phyloP scores from a whole-genome alignment of 257 asterid species.

The Solanum corneliomulleri region DNA sequence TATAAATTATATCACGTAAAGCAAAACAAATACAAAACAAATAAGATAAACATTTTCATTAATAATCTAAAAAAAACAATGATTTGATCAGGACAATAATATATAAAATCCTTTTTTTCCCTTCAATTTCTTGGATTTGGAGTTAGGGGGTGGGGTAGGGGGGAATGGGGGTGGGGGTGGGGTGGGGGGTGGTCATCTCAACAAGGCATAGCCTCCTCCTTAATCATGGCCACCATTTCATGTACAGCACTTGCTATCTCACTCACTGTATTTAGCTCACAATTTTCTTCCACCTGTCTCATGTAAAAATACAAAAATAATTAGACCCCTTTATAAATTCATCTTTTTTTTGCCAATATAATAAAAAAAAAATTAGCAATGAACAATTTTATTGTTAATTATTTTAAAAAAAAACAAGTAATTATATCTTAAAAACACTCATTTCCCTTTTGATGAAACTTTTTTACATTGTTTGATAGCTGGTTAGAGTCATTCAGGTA shows the following conservation, averaged over 20 bases:
- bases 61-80: neutral
- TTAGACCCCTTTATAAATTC: neutral
- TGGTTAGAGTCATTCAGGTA: too few species aligned
- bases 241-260: slow-evolving; percentile 69
- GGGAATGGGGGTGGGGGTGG: too few species aligned
- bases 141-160: neutral
- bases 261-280: slow-evolving; percentile 43
- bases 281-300: slow-evolving; percentile 54
- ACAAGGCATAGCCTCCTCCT: slow-evolving; percentile 25
- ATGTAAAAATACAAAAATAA: neutral
- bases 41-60: neutral
- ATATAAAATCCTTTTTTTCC: neutral
- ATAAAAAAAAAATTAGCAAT: neutral
- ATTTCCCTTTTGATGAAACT: neutral
- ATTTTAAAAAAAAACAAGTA: too few species aligned
- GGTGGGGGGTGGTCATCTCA: neutral
- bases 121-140: neutral
- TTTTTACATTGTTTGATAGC: too few species aligned
- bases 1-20: neutral
- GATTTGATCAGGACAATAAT: neutral
- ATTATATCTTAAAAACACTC: neutral
- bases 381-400: neutral
- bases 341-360: neutral
- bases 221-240: slow-evolving; percentile 50
- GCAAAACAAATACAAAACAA: too few species aligned